These are phyloP conservation scores for Cystofilobasidium capitatum DNA, from an alignment of 768 basidiomycete genomes.

Conservation along the genomic window DNA sequence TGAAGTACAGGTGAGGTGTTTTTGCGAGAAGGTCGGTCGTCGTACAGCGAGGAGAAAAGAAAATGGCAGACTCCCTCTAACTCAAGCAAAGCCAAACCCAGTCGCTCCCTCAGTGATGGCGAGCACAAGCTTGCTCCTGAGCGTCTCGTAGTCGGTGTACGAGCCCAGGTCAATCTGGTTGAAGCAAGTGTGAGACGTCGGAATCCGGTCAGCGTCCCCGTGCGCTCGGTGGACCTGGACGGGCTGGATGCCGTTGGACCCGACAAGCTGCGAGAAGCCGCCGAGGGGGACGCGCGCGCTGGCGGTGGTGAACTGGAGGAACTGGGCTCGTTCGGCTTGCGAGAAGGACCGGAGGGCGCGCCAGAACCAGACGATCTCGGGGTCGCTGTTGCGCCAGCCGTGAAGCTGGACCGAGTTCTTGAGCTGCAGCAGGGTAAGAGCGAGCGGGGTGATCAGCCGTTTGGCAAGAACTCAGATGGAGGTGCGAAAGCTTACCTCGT, in stretches of 20 bases:
- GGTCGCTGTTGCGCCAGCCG: constrained; percentile 49
- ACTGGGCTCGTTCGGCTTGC: constrained; percentile 90
- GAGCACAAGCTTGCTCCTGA: constrained; percentile 76
- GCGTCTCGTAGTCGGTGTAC: constrained; percentile 75
- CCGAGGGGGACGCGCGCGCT: constrained; percentile 66
- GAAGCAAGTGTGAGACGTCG: constrained; percentile 55
- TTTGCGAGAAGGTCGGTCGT: background rate
- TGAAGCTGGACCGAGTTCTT: constrained; percentile 33
- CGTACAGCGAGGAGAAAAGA: background rate
- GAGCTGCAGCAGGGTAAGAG: background rate
- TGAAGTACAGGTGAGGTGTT: too few species aligned
- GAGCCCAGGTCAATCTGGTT: constrained; percentile 63
- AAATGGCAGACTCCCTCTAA: background rate
- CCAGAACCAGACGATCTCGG: constrained; percentile 99
- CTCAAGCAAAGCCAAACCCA: constrained; percentile 74
- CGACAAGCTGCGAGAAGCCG: constrained; percentile 84
- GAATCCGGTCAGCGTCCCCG: constrained; percentile 69
- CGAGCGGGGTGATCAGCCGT: constrained; percentile 63
- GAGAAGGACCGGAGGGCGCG: constrained; percentile 94
- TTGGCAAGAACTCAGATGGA: constrained; percentile 84
- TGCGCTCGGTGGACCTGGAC: constrained; percentile 95
- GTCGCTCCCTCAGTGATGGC: constrained; percentile 95
- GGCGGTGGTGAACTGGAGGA: constrained; percentile 86
- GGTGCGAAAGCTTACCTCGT: constrained; percentile 48
- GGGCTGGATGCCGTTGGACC: constrained; percentile 64